These are phyloP conservation scores for Cladosporium phlei DNA, from an alignment of 2,329 filamentous ascomycete genomes.

Conservation along the genomic window DNA sequence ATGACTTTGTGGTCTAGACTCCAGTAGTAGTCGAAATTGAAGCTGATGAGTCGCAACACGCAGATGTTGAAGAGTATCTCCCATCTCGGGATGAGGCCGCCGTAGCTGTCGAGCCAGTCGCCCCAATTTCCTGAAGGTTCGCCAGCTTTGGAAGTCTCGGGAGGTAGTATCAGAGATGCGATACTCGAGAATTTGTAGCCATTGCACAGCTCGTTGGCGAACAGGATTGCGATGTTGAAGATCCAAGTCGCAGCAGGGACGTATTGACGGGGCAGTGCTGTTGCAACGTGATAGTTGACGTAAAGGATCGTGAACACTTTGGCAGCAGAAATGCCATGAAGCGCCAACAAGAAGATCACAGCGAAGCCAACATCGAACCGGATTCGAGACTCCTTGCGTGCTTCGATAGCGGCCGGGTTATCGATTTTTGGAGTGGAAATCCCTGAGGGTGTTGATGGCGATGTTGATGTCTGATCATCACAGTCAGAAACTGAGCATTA, in stretches of 20 bases:
- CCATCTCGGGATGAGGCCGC: conserved; percentile 85
- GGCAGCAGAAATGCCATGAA: conserved; percentile 80
- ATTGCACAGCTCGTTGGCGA: conserved; percentile 77
- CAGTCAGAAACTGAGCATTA: background rate
- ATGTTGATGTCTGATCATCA: background rate
- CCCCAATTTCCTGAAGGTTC: conserved; percentile 52
- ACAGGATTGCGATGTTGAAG: conserved; percentile 81
- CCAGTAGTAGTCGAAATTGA: conserved; percentile 97
- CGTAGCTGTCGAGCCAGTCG: conserved; percentile 68
- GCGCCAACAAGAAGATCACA: conserved; percentile 66
- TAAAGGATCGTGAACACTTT: conserved; percentile 80
- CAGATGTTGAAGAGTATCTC: conserved; percentile 98
- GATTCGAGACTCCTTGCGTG: conserved; percentile 14
- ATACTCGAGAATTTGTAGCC: conserved; percentile 72
- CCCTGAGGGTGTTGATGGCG: background rate
- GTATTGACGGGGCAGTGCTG: conserved; percentile 61
- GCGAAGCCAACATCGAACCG: conserved; percentile 78
- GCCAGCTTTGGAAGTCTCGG: conserved; percentile 35
- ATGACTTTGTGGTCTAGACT: conserved; percentile 61
- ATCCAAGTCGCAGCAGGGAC: conserved; percentile 77
- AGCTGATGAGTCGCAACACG: conserved; percentile 85
- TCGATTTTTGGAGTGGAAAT: background rate
- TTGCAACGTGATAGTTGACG: conserved; percentile 76
- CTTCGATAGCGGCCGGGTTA: background rate
- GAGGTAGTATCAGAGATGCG: conserved; percentile 48